phyloP scores from a whole-genome alignment of 148 eudicot species.

The Rhododendron williamsianum region DNA sequence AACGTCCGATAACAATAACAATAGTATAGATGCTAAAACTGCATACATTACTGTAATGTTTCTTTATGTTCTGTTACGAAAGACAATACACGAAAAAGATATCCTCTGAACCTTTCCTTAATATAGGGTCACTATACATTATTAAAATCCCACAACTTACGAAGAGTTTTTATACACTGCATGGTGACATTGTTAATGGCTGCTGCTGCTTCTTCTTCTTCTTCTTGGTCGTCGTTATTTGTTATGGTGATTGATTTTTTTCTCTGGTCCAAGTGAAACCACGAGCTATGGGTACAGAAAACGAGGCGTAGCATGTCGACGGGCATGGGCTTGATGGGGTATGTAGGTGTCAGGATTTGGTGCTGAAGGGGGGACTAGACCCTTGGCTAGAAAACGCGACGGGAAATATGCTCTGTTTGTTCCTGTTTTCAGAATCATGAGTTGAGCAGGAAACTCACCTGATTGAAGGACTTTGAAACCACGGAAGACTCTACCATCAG shows the following conservation, averaged over 20 bases:
- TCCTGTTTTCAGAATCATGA: background rate
- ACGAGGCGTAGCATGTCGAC: background rate
- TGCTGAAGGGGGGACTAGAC: background rate
- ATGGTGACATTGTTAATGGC: background rate
- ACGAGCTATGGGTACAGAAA: background rate
- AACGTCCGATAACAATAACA: background rate
- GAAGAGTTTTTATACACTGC: background rate
- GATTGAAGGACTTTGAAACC: background rate
- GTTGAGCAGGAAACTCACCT: background rate
- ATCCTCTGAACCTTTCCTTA: too few relatives aligned
- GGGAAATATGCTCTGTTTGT: background rate
- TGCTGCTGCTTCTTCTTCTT: too few relatives aligned
- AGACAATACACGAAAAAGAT: too few relatives aligned
- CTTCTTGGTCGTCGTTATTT: background rate
- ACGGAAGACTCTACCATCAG: background rate
- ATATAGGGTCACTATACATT: too few relatives aligned
- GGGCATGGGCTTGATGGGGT: background rate
- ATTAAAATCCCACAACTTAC: too few relatives aligned
- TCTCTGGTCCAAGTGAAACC: too few relatives aligned
- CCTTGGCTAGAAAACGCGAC: background rate
- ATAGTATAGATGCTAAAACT: too few relatives aligned
- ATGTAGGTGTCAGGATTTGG: background rate
- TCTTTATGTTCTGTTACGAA: too few relatives aligned
- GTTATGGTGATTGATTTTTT: too few relatives aligned
- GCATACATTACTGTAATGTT: too few relatives aligned